Evolutionary conservation across 441 rosid species (phyloP), one percentile per base, ranked within the genome.

Genomic region (Lepidium campestre): DNA sequence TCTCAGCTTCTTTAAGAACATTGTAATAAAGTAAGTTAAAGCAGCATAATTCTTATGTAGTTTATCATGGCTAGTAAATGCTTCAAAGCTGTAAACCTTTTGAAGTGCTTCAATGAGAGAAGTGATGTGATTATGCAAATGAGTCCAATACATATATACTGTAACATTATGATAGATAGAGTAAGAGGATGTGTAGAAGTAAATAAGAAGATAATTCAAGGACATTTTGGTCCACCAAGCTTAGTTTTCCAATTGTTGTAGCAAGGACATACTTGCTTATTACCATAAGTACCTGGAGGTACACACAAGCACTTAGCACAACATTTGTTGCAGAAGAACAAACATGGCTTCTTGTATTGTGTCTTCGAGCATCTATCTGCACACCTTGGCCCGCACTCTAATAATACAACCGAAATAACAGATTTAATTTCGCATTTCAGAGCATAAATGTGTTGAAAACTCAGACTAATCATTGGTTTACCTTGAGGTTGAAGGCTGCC

Each of bases 401-500:
- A 31, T 27, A 45, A 20, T 19, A 20, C 6, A 49, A 23, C 23
- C 2, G 39, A 2, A 15, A 48, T 7, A 57, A 5, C 14, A 5
- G 48, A 59, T 50, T 72, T 34, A 53, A 29, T 10, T 27, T 55
- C 1, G 2, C 25, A 63, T 53, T 53, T 25, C 39, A 56, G 22
- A 15, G 15, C 15, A 57, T 29, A 59, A 47, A 19, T 14, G 20
- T 13, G 37, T 18, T 4, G 11, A 23, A 29, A 63, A 9, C 15
- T 63, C 34, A 55, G 7, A 17, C 14, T 20, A 27, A 3, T 32
- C 25, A 40, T 1, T 13, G 60, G 27, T 27, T 47, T 77, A 90
- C 94, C 93, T 79, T 86, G 86, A 6, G 96, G 93, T 49, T 66
- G 82, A 62, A 90, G 90, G 65, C 96, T 87, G 57, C 96, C 93